Percentiles rank a stretch among this genome's conserved stretches.
Evolutionary conservation across 306 rosid species (phyloP).

Genomic region (Neltuma alba): DNA sequence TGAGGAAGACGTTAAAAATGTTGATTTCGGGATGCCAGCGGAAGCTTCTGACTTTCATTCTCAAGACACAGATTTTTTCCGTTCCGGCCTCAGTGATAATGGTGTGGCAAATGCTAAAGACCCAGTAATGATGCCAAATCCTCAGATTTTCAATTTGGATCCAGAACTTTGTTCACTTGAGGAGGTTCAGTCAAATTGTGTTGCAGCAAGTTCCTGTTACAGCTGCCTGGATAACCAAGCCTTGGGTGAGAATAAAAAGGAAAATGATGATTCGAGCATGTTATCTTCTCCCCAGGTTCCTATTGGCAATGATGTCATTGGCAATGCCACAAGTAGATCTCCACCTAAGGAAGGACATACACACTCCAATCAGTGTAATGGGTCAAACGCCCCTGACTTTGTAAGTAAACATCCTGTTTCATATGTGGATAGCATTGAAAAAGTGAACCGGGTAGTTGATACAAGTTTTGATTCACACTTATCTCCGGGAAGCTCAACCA

Average conservation of each 20-base stretch:
- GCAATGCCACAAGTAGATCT: conserved; percentile 40
- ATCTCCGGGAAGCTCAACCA: conserved; percentile 33
- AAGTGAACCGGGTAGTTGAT: conserved; percentile 34
- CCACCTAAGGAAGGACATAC: conserved; percentile 57
- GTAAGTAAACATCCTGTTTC: conserved; percentile 35
- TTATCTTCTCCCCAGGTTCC: conserved; percentile 45
- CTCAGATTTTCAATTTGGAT: conserved; percentile 47
- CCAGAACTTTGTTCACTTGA: conserved; percentile 41
- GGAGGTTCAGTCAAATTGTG: conserved; percentile 41
- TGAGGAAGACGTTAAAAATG: conserved; percentile 8
- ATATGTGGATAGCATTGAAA: conserved; percentile 37
- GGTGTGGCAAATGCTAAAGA: conserved; percentile 38
- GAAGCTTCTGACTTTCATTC: conserved; percentile 42
- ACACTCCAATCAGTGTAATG: conserved; percentile 44
- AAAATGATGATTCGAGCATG: conserved; percentile 36
- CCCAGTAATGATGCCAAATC: conserved; percentile 33
- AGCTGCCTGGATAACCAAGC: conserved; percentile 40
- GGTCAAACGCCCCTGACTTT: conserved; percentile 41
- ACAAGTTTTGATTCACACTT: conserved; percentile 33
- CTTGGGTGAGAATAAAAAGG: conserved; percentile 41
- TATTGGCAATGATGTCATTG: conserved; percentile 31
- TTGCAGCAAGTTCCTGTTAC: conserved; percentile 41
- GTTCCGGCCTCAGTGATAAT: conserved; percentile 29
- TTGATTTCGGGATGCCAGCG: conserved; percentile 40
- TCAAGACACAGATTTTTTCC: conserved; percentile 40